Conservation (phyloP, 306 rosid species). For the Nissolia schottii region DNA sequence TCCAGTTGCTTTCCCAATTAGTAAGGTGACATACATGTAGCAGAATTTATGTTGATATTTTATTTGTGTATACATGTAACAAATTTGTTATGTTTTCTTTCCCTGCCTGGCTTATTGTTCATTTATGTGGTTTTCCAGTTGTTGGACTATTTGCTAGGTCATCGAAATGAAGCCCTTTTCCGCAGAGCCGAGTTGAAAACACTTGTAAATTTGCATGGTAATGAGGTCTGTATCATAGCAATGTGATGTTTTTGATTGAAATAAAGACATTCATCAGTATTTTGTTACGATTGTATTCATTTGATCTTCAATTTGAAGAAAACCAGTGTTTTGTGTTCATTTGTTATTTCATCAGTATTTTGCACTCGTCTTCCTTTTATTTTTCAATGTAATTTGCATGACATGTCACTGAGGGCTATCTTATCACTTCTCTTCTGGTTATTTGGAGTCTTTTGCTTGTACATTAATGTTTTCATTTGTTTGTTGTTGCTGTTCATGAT, state of each 20-base stretch:
- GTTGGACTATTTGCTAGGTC: conserved; percentile 77
- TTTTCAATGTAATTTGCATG: background rate
- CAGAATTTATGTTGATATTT: background rate
- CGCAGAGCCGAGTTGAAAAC: conserved; percentile 97
- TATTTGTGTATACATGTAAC: background rate
- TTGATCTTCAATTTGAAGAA: background rate
- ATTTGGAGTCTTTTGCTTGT: background rate
- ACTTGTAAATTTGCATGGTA: conserved; percentile 81
- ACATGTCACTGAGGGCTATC: background rate
- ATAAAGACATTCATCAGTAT: background rate
- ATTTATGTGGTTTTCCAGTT: conserved; percentile 53
- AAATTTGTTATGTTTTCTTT: background rate
- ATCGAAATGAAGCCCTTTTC: conserved; percentile 77
- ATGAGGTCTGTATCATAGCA: conserved; percentile 65
- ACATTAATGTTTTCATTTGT: conserved; percentile 6
- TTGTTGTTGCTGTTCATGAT: conserved; percentile 15
- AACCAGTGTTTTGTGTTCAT: background rate
- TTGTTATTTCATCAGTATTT: background rate
- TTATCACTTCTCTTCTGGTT: conserved; percentile 9
- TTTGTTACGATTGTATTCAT: background rate
- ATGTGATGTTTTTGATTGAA: background rate
- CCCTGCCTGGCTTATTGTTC: conserved; percentile 10
- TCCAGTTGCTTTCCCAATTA: conserved; percentile 45
- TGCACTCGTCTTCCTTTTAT: conserved; percentile 1
- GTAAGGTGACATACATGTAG: conserved; percentile 31